A percentile compares a stretch with the other conserved stretches of the same genome.
These are phyloP conservation scores for Tubosaeta sp. DNA, from an alignment of 768 basidiomycete species.

Conservation along the genomic window DNA sequence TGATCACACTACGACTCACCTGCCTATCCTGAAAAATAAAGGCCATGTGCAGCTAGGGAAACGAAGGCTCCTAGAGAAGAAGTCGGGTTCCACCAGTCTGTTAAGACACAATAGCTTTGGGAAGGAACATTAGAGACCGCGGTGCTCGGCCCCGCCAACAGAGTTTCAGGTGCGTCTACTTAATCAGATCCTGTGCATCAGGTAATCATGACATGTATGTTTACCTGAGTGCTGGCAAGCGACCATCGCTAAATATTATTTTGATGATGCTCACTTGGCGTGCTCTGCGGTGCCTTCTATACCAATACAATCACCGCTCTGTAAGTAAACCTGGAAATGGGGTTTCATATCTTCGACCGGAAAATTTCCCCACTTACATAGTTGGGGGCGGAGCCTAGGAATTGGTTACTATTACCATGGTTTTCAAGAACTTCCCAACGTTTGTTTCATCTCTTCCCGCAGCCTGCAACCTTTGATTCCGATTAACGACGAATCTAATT, in stretches of 20 bases:
- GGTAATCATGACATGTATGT: neutral
- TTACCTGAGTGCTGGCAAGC: neutral
- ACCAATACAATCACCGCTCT: neutral
- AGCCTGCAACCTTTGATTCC: neutral
- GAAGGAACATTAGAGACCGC: neutral
- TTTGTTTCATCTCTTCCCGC: neutral
- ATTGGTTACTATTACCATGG: neutral
- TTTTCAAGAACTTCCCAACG: neutral
- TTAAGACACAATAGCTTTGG: too few species aligned
- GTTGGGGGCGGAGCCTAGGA: neutral
- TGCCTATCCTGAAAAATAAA: too few species aligned
- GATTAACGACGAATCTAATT: neutral
- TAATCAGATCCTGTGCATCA: neutral
- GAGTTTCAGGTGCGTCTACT: neutral
- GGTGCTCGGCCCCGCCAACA: neutral
- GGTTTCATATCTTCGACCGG: neutral
- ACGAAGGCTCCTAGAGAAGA: too few species aligned
- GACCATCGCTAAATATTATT: neutral
- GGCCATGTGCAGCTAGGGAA: too few species aligned
- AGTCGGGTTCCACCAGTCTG: too few species aligned
- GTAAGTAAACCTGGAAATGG: neutral
- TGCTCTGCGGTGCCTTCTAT: neutral
- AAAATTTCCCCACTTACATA: neutral
- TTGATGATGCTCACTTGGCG: neutral
- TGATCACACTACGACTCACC: too few species aligned